Base-by-base conservation (phyloP, 805 yeast species). In the Kuraishia molischiana region DNA sequence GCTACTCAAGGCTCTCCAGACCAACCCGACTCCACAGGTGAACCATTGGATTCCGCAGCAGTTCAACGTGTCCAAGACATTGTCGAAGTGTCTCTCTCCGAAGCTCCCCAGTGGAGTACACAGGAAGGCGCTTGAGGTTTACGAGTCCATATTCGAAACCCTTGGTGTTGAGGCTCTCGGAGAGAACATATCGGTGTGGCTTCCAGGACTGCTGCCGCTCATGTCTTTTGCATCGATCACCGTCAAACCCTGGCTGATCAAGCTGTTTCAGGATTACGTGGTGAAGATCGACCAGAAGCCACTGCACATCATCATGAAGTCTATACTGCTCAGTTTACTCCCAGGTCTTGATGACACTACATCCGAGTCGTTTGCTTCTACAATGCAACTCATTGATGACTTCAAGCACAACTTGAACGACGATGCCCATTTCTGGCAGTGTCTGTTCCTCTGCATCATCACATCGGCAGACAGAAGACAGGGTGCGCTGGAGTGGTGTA, bases 41-140 rank as follows among this genome's bases (percentile, higher is more conserved):
- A 53, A 46, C 32, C 66, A 73, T 42, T 74, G 76, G 71, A 66
- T 90, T 10, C 97, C 96, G 0, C 68, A 64, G 34, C 74, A 79
- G 2, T 61, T 72, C 11, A 72, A 73, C 35, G 78, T 92, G 1
- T 75, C 95, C 24, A 73, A 74, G 42, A 67, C 81, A 30, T 65
- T 92, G 36, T 75, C 95, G 0, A 74, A 80, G 31, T 92, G 97
- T 43, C 62, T 90, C 21, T 77, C 87, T 2, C 79, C 94, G 1
- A 69, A 69, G 36, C 66, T 92, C 9, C 98, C 99, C 0, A 84
- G 95, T 35, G 98, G 99, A 6, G 99, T 92, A 0, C 98, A 92
- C 54, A 83, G 82, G 46, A 92, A 86, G 52, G 72, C 96, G 0
- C 59, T 92, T 30, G 85, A 79, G 40, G 74, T 89, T 2, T 92